Evolutionary conservation across 129 eudicot genomes (phyloP).

Genomic region (Chrysanthemum lavandulifolium): DNA sequence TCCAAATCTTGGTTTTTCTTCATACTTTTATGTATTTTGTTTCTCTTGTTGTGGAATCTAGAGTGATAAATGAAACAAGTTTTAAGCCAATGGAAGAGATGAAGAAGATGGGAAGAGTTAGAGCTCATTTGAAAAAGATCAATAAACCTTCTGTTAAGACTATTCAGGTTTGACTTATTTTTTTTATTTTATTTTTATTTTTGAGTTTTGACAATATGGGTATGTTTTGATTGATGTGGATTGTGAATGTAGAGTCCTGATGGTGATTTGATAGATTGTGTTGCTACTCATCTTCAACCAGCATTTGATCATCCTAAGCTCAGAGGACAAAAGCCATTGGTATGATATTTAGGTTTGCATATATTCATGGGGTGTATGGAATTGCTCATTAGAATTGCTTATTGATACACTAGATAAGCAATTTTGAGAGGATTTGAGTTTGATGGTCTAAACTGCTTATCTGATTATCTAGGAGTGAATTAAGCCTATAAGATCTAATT

Average conservation of each 20-base stretch:
- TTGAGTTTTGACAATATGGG: constrained; percentile 17
- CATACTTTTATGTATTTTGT: constrained; percentile 42
- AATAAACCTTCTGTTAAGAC: constrained; percentile 89
- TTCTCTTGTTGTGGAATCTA: constrained; percentile 31
- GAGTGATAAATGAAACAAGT: constrained; percentile 51
- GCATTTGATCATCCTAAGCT: constrained; percentile 97
- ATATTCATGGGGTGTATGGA: not conserved
- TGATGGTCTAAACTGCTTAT: no score
- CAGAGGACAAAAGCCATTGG: constrained; percentile 87
- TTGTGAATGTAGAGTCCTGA: constrained; percentile 62
- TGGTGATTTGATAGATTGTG: constrained; percentile 93
- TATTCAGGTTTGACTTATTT: constrained; percentile 55
- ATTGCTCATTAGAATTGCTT: not conserved
- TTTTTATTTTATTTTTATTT: not conserved
- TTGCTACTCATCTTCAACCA: constrained; percentile 85
- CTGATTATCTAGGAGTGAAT: no score
- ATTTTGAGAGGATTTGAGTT: no score
- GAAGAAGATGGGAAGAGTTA: constrained; percentile 24
- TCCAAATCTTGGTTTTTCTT: constrained; percentile 44
- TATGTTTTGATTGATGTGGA: constrained; percentile 13
- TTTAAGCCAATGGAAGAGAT: constrained; percentile 51
- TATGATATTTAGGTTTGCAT: constrained; percentile 20
- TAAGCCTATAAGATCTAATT: no score
- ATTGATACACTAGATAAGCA: not conserved
- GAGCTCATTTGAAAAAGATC: constrained; percentile 28